Conservation (phyloP, 768 basidiomycete species). For the Podaxis sp. region DNA sequence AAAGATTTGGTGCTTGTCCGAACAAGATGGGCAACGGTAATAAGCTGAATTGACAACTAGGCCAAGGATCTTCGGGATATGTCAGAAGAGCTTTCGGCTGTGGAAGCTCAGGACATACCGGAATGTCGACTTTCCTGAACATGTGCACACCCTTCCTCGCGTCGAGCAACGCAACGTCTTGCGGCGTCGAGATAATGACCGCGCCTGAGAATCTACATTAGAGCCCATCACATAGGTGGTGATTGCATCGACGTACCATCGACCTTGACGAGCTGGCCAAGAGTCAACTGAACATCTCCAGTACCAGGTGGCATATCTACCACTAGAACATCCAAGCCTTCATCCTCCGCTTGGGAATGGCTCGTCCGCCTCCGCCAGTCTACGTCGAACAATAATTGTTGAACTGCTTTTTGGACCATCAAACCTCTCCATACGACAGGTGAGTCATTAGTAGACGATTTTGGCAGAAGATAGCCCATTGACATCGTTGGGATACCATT, state of each 20-base stretch:
- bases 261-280: constrained; percentile 82
- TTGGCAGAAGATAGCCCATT: constrained; percentile 89
- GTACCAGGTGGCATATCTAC: constrained; percentile 98
- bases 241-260: constrained; percentile 53
- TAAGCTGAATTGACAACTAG: constrained; percentile 85
- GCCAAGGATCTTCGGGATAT: constrained; percentile 64
- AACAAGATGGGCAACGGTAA: constrained; percentile 73
- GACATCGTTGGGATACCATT: constrained; percentile 95
- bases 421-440: constrained; percentile 94
- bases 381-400: constrained; percentile 93
- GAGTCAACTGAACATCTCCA: constrained; percentile 89
- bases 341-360: constrained; percentile 29
- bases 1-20: constrained; percentile 5
- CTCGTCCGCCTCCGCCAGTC: constrained; percentile 55
- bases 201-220: constrained; percentile 55
- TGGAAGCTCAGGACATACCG: constrained; percentile 45
- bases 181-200: constrained; percentile 93
- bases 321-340: constrained; percentile 77
- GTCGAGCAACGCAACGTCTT: constrained; percentile 89
- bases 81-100: neutral
- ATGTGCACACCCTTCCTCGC: constrained; percentile 90
- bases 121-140: constrained; percentile 85
- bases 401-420: constrained; percentile 98
- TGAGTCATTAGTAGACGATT: constrained; percentile 37
- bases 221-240: neutral